Evolutionary conservation across 2,329 filamentous ascomycete species (phyloP).

Genomic region (Scytalidium sp.): DNA sequence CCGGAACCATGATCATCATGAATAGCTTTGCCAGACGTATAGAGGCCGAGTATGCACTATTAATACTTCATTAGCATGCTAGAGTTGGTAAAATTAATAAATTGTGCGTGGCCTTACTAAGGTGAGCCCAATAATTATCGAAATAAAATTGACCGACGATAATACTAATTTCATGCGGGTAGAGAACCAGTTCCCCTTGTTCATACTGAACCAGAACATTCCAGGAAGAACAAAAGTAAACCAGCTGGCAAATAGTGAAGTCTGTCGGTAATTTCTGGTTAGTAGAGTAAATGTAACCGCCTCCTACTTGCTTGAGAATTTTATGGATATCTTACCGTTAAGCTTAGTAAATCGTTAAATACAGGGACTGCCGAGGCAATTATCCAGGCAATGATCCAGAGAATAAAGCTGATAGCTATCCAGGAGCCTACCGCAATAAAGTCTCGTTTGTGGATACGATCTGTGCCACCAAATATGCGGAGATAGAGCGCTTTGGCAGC

Average conservation of each 20-base stretch:
- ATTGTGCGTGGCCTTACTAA: no score
- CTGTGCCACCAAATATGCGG: constrained; percentile 58
- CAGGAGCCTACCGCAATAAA: constrained; percentile 52
- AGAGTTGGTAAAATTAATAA: no score
- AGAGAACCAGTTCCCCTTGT: constrained; percentile 34
- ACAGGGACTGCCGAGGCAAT: constrained; percentile 68
- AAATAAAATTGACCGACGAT: constrained; percentile 4
- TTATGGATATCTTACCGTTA: no score
- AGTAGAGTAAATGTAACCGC: no score
- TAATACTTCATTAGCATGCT: no score
- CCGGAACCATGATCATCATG: no score
- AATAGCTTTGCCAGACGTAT: no score
- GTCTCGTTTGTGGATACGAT: constrained; percentile 50
- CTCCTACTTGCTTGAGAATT: no score
- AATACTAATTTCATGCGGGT: constrained; percentile 9
- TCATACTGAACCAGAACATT: constrained; percentile 46
- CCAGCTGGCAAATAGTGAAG: constrained; percentile 65
- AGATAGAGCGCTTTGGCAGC: constrained; percentile 65
- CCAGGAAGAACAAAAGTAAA: constrained; percentile 55
- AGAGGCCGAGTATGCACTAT: no score
- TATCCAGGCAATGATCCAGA: constrained; percentile 63
- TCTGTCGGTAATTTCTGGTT: no score
- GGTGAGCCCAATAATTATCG: constrained; percentile 9
- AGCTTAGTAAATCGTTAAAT: constrained; percentile 62
- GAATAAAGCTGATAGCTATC: constrained; percentile 49